A percentile compares a stretch with the other conserved stretches of the same genome.
phyloP scores from a whole-genome alignment of 148 eudicot genomes.

The Rhododendron simsii region DNA sequence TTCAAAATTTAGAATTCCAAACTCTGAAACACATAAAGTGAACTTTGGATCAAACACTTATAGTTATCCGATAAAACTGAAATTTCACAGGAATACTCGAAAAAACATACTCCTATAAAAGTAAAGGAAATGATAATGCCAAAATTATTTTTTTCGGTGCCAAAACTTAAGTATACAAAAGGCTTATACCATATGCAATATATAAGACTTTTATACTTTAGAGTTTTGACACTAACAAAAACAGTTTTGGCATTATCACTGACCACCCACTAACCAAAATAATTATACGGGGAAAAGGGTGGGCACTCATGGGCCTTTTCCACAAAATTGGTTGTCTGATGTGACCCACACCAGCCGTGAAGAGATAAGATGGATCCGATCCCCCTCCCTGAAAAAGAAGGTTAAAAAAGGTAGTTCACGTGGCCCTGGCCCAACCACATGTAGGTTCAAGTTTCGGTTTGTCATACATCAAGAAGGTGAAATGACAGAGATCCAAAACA shows the following conservation, averaged over 20 bases:
- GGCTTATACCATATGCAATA: no score
- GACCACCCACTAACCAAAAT: no score
- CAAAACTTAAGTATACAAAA: no score
- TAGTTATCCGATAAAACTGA: no score
- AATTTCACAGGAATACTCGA: no score
- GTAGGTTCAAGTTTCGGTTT: not conserved
- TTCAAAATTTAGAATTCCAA: not conserved
- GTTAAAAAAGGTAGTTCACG: not conserved
- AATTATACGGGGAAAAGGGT: not conserved
- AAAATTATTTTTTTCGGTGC: no score
- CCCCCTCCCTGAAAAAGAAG: not conserved
- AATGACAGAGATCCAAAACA: not conserved
- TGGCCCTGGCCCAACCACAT: not conserved
- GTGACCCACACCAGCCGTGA: slow-evolving; percentile 4
- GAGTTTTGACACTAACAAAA: no score
- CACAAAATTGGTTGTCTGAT: not conserved
- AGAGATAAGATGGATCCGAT: not conserved
- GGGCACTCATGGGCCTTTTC: not conserved
- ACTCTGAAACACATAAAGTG: no score
- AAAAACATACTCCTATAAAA: no score
- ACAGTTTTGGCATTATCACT: no score
- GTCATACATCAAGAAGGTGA: not conserved
- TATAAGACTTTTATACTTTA: no score
- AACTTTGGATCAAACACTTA: not conserved
- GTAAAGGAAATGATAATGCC: no score